These are phyloP conservation scores for Cryptococcus jaspeensis DNA, from an alignment of 1,284 basidiomycete species.

Conservation along the genomic window DNA sequence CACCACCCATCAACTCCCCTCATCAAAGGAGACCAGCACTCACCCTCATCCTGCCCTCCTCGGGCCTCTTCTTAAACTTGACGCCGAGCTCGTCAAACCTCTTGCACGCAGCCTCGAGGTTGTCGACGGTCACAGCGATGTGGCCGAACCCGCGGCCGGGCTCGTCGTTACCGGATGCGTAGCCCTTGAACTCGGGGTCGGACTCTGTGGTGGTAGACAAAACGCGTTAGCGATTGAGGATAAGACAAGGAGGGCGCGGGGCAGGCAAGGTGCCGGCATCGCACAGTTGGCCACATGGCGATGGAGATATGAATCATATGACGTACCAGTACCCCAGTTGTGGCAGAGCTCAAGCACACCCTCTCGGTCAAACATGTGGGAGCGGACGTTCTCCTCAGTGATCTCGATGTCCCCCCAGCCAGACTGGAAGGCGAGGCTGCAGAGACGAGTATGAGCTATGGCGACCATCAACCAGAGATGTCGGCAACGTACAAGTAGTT, in stretches of 20 bases:
- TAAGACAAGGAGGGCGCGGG: too few species aligned
- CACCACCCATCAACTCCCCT: not conserved
- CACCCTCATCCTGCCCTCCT: slow-evolving; percentile 79
- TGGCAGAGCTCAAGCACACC: slow-evolving; percentile 78
- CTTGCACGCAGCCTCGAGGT: slow-evolving; percentile 78
- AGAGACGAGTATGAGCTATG: not conserved
- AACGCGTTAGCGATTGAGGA: not conserved
- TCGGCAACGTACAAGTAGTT: slow-evolving; percentile 42
- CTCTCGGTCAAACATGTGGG: slow-evolving; percentile 42
- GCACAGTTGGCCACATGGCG: not conserved
- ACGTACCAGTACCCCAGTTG: slow-evolving; percentile 76
- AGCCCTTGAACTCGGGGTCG: slow-evolving; percentile 73
- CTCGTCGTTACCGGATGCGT: slow-evolving; percentile 79
- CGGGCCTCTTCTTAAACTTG: slow-evolving; percentile 81
- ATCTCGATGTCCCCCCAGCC: slow-evolving; percentile 36
- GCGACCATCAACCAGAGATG: not conserved
- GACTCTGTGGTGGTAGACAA: slow-evolving; percentile 50
- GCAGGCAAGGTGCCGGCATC: too few species aligned
- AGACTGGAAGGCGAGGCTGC: slow-evolving; percentile 40
- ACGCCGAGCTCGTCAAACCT: slow-evolving; percentile 81
- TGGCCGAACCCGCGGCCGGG: slow-evolving; percentile 80
- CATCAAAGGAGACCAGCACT: slow-evolving; percentile 52
- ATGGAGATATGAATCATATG: not conserved
- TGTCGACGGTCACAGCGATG: slow-evolving; percentile 73
- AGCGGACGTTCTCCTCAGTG: slow-evolving; percentile 43